Percentiles rank a stretch among this genome's conserved stretches.
phyloP scores from a whole-genome alignment of 805 yeast species.

The Metschnikowia sp. region DNA sequence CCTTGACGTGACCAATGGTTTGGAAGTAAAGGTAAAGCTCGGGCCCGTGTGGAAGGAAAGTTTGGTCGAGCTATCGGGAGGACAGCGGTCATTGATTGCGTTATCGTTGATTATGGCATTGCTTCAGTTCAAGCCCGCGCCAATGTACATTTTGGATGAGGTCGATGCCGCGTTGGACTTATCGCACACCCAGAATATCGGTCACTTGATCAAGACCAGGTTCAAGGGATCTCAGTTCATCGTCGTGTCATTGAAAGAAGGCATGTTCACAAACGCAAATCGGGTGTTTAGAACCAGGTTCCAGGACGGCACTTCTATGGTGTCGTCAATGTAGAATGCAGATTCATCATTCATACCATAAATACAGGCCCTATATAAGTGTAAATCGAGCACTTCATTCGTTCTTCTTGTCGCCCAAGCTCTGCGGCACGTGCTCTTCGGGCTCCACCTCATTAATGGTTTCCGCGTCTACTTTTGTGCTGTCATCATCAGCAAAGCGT shows the following conservation, averaged over 20 bases:
- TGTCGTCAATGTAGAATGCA: slow-evolving; percentile 54
- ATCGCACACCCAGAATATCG: slow-evolving; percentile 96
- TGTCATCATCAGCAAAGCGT: slow-evolving; percentile 37
- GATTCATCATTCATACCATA: neutral
- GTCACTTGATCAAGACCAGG: slow-evolving; percentile 90
- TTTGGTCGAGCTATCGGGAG: slow-evolving; percentile 92
- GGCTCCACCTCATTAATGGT: slow-evolving; percentile 2
- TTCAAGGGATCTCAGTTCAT: slow-evolving; percentile 96
- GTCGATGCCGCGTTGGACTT: slow-evolving; percentile 98
- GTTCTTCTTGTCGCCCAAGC: slow-evolving; percentile 7
- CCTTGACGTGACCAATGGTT: slow-evolving; percentile 83
- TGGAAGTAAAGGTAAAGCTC: slow-evolving; percentile 83
- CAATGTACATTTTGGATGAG: slow-evolving; percentile 96
- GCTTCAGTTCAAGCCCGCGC: slow-evolving; percentile 94
- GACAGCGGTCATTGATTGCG: slow-evolving; percentile 93
- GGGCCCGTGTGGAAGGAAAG: slow-evolving; percentile 97
- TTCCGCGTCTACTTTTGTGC: neutral
- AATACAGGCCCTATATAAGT: slow-evolving; percentile 1
- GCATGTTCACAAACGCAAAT: slow-evolving; percentile 97
- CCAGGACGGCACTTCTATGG: slow-evolving; percentile 95
- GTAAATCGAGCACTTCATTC: neutral
- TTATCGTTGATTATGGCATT: slow-evolving; percentile 87
- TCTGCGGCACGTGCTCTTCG: neutral
- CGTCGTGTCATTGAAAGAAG: slow-evolving; percentile 94
- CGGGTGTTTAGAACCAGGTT: slow-evolving; percentile 89